Evolutionary conservation across 169 alveolate genomes (phyloP).

Genomic region (Plasmodium berghei): DNA sequence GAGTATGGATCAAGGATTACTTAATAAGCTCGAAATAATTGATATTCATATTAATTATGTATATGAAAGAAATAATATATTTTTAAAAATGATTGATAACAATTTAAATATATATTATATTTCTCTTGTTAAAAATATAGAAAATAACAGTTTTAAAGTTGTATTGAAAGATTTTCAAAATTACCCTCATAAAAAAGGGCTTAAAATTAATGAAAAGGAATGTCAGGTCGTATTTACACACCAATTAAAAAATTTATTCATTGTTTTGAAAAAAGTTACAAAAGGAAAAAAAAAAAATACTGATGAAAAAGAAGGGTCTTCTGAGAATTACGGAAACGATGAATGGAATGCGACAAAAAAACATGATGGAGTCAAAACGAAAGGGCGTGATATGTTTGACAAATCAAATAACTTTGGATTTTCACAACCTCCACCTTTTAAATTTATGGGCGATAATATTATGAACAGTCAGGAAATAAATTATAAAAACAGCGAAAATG

Average conservation of each 20-base stretch:
- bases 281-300: neutral
- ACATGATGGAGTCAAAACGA: neutral
- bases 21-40: constrained; percentile 39
- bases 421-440: too few relatives aligned
- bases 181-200: constrained; percentile 65
- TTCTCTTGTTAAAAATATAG: constrained; percentile 30
- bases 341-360: neutral
- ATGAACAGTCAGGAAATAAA: neutral
- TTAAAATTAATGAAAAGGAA: constrained; percentile 42
- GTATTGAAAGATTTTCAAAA: constrained; percentile 70
- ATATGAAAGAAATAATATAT: constrained; percentile 54
- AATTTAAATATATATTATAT: constrained; percentile 61
- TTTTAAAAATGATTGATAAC: constrained; percentile 48
- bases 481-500: too few relatives aligned
- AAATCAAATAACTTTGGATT: too few relatives aligned
- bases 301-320: neutral
- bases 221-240: constrained; percentile 28
- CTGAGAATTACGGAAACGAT: neutral
- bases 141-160: constrained; percentile 23
- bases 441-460: constrained; percentile 1
- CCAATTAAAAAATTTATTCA: constrained; percentile 26
- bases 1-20: constrained; percentile 6
- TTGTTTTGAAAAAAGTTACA: constrained; percentile 23
- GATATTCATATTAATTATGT: constrained; percentile 50
- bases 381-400: too few relatives aligned